Evolutionary conservation across 2,329 filamentous ascomycete genomes (phyloP), one percentile per base, ranked within the genome.

Genomic region (Arthrobotrys sphaeroides): DNA sequence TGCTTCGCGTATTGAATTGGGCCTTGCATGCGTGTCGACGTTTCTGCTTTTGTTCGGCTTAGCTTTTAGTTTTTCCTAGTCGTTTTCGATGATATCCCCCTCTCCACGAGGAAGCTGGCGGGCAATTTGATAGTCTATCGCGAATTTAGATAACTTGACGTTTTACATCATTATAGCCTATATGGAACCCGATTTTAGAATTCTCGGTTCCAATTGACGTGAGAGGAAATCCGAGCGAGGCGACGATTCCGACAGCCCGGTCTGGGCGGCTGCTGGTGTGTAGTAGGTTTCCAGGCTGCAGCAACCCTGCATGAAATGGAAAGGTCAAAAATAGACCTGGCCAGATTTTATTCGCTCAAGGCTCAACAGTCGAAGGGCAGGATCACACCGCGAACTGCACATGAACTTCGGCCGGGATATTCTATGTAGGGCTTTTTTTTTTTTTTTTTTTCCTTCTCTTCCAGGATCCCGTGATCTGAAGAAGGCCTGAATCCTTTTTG

Each of bases 181-280:
- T 33, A 55, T 55, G 24, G n/a, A 7, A 40, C 36, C 36, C 36
- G n/a, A 13, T 40, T 12, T 16, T n/a, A n/a, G 7, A 16, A 2
- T 40, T 40, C 36, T 16, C 36, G 36, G 36, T n/a, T 40, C 36
- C 36, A 40, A 40, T 16, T 40, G 12, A 4, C 36, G 36, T n/a
- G n/a, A 2, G 2, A 40, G n/a, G 36, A 16, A 26, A 26, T 28
- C 31, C 16, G 53, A 40, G 36, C 3, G 18, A 43, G 16, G 51
- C 38, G 51, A n/a, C n/a, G n/a, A 55, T 38, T 16, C 51, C 31
- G 31, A 55, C 51, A 45, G 40, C 51, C 38, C 16, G 57, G 42
- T 53, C 49, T 22, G 45, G 66, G 67, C 67, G 67, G 59, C 68
- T 73, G 60, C 68, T 73, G 68, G 47, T 60, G 61, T 66, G 47